Evolutionary conservation across 2,329 filamentous ascomycete genomes (phyloP), one percentile per base, ranked within the genome.

Genomic region (Aspergillaceae sp.): DNA sequence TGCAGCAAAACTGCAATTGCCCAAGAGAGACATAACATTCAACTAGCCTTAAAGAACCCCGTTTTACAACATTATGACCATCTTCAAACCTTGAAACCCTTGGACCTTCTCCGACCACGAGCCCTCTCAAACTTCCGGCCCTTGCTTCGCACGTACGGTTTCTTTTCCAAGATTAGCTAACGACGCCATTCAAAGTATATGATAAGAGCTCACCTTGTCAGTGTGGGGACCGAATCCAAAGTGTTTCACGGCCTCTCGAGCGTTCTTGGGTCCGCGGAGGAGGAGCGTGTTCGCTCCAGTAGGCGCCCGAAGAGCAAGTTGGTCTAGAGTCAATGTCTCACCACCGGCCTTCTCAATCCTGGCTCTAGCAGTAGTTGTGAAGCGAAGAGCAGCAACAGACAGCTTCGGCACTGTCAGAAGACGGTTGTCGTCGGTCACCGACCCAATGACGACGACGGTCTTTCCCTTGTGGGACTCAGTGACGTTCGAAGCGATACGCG

Each of bases 81-180:
- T 48, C 38, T 52, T 87, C 95, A 98, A 72, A 98, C 92, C 89
- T 98, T 98, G 90, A 98, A 98, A 82, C 94, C 92, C 69, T 87
- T 83, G 67, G 90, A 97, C 73, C 89, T 81, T 85, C 92, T 94
- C 77, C 92, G 90, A 76, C 92, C 94, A 92, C 92, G 90, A 68
- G 90, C 92, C 68, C 83, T 82, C 85, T 98, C 94, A 80, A 98
- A 98, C 82, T 98, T 98, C 77, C 92, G 86, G 69, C 94, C 94
- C 87, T 98, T 98, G 80, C 88, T 94, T 76, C 88, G 82, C 68
- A 98, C 82, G 65, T 94, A 87, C 62, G 91, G 91, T 83, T 96
- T 97, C 91, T 92, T 53, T 26, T 26, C 3, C 1, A 19, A 19
- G 19, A 19, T 19, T 19, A 19, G 19, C 19, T 19, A 19, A 19